Base-by-base conservation (phyloP, 202 grass and related monocot species). In the Carex arenaria region DNA sequence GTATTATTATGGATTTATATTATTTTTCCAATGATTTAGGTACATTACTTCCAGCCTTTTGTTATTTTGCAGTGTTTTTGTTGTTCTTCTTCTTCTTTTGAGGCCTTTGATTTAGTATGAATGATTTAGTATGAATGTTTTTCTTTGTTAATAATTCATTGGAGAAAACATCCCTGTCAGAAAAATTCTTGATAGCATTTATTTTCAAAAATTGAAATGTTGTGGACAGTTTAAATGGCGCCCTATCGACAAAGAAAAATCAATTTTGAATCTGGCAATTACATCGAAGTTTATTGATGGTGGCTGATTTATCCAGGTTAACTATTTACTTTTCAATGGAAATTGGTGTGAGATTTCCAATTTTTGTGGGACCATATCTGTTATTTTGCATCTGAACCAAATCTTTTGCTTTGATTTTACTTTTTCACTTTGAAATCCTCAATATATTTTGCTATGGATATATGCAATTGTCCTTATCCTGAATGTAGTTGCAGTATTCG, bases 1-100 rank as follows among this genome's bases (percentile, higher is more conserved):
- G 91, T 94, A 94, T 47, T 18, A 52, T 74, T 36, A 67, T 80
- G 11, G 15, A 43, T 8, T 20, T 61, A 47, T 80, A 10, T 80
- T 10, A 10, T 34, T 53, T 51, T 81, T 67, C 32, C 6, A 64
- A 81, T 23, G 6, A 31, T 28, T 43, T 17, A 67, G 4, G 47
- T 40, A 64, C 54, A 62, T 63, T 65, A 51, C 15, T 17, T 57
- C 9, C 7, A 23, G 13, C 10, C 2, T 45, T 45, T 51, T 72
- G 43, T 49, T 32, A 1, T 49, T 43, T 43, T 47, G 8, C 1
- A 55, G 1, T 76, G 26, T 31, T 55, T 14, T 10, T 15, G 15
- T 14, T 57, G 14, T 60, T n/a, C 18, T 60, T 36, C 15, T 7
- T 40, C 38, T 45, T 45, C 31, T 26, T 64, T 11, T 28, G 36